These are phyloP conservation scores for Colletotrichum abscissum DNA, from an alignment of 2,329 filamentous ascomycete genomes.

Conservation along the genomic window DNA sequence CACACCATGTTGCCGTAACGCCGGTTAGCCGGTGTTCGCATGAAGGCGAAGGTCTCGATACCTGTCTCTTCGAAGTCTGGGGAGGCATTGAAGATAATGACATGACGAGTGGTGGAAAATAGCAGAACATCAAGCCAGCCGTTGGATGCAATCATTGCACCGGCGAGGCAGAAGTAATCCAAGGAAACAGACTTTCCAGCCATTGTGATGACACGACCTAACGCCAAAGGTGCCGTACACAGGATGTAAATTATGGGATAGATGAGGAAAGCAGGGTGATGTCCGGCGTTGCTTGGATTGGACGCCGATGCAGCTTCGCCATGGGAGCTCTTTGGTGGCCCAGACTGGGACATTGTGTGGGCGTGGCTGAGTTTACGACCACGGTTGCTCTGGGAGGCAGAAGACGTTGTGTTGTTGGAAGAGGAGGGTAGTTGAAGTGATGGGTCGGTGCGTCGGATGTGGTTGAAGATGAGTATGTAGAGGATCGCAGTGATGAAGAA, in stretches of 20 bases:
- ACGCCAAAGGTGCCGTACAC: conserved; percentile 70
- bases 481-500: conserved; percentile 51
- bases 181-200: conserved; percentile 57
- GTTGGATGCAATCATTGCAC: conserved; percentile 61
- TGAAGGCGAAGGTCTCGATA: conserved; percentile 32
- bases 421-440: conserved; percentile 37
- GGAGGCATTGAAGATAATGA: conserved; percentile 45
- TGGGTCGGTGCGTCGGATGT: conserved; percentile 46
- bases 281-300: background rate
- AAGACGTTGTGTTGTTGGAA: conserved; percentile 23
- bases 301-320: background rate
- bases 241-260: conserved; percentile 73
- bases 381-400: background rate
- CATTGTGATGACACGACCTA: conserved; percentile 69
- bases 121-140: conserved; percentile 56
- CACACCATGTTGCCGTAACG: conserved; percentile 33
- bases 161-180: conserved; percentile 62
- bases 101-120: conserved; percentile 51
- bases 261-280: conserved; percentile 57
- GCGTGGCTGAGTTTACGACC: conserved; percentile 1
- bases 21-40: conserved; percentile 30
- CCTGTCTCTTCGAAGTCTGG: conserved; percentile 28
- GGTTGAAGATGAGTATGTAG: conserved; percentile 55
- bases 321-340: background rate
- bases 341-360: background rate